Evolutionary conservation across 163 green algal species (phyloP).

Genomic region (Scenedesmus sp.): DNA sequence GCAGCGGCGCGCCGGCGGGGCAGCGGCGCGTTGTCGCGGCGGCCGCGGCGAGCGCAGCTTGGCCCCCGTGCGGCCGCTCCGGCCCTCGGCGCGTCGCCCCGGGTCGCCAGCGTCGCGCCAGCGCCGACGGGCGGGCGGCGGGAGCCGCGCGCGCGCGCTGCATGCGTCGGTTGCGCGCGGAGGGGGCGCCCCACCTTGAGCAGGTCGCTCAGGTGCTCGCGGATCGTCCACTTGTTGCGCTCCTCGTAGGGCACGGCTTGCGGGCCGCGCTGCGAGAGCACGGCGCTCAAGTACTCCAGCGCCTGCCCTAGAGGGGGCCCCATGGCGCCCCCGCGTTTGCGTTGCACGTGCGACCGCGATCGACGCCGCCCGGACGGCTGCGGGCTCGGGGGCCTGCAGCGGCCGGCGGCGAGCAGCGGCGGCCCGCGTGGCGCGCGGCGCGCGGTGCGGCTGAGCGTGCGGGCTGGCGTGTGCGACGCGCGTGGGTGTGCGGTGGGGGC

Average conservation of each 20-base stretch:
- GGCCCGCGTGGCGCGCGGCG: no score
- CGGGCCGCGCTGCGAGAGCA: conserved; percentile 61
- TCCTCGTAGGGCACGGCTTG: conserved; percentile 75
- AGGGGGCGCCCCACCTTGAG: conserved; percentile 74
- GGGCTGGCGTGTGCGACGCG: no score
- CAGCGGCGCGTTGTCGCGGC: background rate
- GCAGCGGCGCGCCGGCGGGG: background rate
- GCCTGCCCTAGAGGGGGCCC: conserved; percentile 34
- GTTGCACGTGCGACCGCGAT: no score
- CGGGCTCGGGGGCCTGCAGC: no score
- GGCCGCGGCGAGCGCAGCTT: background rate
- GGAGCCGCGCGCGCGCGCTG: background rate
- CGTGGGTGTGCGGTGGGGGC: no score
- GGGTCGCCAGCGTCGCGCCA: background rate
- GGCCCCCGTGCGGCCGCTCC: no score
- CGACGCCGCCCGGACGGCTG: no score
- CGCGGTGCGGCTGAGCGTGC: no score
- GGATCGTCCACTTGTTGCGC: conserved; percentile 68
- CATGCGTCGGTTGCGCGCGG: no score
- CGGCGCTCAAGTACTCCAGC: conserved; percentile 53
- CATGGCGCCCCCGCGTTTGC: no score
- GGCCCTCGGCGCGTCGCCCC: background rate
- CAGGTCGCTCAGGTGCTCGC: conserved; percentile 80
- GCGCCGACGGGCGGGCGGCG: background rate
- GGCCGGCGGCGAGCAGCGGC: no score